Conservation (phyloP, 306 rosid species). For the Coriaria nepalensis region DNA sequence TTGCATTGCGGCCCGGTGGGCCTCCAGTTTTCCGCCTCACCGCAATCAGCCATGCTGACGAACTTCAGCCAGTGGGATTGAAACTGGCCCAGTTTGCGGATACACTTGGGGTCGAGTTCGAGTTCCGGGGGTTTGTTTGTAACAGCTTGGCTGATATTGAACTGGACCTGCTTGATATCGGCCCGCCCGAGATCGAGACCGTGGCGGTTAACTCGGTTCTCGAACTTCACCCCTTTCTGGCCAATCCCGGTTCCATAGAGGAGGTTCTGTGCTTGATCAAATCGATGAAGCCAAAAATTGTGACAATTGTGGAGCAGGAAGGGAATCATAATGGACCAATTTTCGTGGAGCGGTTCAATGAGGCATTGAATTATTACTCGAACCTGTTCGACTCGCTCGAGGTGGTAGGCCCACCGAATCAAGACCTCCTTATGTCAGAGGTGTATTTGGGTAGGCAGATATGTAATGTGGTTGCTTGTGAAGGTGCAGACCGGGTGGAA, state of each 20-base stretch:
- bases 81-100: slow-evolving; percentile 60
- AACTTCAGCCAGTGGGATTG: slow-evolving; percentile 59
- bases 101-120: slow-evolving; percentile 46
- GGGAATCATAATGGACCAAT: slow-evolving; percentile 60
- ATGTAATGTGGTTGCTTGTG: slow-evolving; percentile 72
- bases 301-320: slow-evolving; percentile 65
- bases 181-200: slow-evolving; percentile 33
- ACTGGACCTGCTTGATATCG: slow-evolving; percentile 44
- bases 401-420: slow-evolving; percentile 28
- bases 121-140: slow-evolving; percentile 55
- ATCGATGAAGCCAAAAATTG: slow-evolving; percentile 45
- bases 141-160: slow-evolving; percentile 60
- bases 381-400: slow-evolving; percentile 70
- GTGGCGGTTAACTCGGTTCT: slow-evolving; percentile 67
- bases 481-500: slow-evolving; percentile 63
- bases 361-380: slow-evolving; percentile 65
- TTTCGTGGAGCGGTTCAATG: slow-evolving; percentile 70
- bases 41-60: slow-evolving; percentile 62
- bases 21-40: slow-evolving; percentile 68
- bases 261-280: slow-evolving; percentile 37
- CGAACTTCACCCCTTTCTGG: slow-evolving; percentile 55
- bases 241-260: slow-evolving; percentile 45
- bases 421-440: slow-evolving; percentile 59
- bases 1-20: slow-evolving; percentile 63
- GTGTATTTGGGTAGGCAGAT: slow-evolving; percentile 57